Evolutionary conservation across 2,329 filamentous ascomycete genomes (phyloP).

Genomic region (Colletotrichum nymphaeae): DNA sequence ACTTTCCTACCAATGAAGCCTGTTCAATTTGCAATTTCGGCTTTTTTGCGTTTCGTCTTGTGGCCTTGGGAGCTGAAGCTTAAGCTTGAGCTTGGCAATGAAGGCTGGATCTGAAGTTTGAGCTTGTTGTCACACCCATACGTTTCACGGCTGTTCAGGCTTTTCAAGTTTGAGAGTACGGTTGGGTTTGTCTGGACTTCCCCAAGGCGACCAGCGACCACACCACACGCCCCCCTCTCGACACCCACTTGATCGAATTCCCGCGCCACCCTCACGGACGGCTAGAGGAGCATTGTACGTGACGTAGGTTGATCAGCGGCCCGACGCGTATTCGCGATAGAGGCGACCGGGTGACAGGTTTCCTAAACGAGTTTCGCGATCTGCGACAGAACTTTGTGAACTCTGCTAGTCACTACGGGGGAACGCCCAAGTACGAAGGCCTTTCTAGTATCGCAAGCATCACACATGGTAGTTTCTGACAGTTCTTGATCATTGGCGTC

Average conservation of each 20-base stretch:
- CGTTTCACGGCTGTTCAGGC: neutral
- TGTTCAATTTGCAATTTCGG: neutral
- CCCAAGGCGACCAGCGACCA: neutral
- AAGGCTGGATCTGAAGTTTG: neutral
- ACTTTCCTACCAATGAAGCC: neutral
- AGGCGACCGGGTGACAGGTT: neutral
- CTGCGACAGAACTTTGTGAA: neutral
- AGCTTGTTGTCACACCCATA: neutral
- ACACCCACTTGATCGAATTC: neutral
- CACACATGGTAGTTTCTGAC: no score
- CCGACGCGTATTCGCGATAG: neutral
- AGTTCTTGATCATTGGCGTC: no score
- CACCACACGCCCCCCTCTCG: neutral
- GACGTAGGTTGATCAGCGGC: neutral
- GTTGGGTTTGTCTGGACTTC: neutral
- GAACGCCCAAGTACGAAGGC: neutral
- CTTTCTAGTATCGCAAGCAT: neutral
- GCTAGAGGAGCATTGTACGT: neutral
- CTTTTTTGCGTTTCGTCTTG: neutral
- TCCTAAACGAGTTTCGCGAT: neutral
- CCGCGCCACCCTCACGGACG: neutral
- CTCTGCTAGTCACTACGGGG: neutral
- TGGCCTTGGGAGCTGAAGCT: neutral
- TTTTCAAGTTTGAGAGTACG: neutral
- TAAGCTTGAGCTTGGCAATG: neutral